A percentile compares a stretch with the other conserved stretches of the same genome.
These are phyloP conservation scores for Podaxis pistillaris DNA, from an alignment of 768 basidiomycete species.

Conservation along the genomic window DNA sequence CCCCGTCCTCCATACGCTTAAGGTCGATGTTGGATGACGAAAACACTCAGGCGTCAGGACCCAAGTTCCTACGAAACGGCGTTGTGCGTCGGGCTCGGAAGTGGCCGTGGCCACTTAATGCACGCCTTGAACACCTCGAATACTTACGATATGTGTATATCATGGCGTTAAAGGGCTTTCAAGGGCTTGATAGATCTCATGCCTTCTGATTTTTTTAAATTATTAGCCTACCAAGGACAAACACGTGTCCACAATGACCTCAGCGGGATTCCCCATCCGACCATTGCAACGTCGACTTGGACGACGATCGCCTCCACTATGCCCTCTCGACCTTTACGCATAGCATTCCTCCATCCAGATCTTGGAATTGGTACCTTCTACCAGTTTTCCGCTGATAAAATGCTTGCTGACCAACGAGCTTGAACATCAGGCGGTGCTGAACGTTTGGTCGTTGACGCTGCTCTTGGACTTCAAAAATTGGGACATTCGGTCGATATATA, in stretches of 20 bases:
- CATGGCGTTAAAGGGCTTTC: no score
- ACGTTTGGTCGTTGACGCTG: slow-evolving; percentile 92
- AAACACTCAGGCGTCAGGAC: no score
- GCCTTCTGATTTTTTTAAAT: neutral
- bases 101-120: no score
- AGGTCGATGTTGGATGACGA: no score
- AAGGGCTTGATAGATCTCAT: neutral
- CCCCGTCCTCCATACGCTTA: no score
- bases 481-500: slow-evolving; percentile 89
- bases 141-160: no score
- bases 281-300: neutral
- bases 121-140: no score
- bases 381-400: slow-evolving; percentile 8
- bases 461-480: slow-evolving; percentile 78
- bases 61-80: no score
- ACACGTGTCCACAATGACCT: slow-evolving; percentile 11
- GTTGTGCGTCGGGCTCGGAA: no score
- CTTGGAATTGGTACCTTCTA: slow-evolving; percentile 77
- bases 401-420: slow-evolving; percentile 14
- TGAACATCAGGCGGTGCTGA: slow-evolving; percentile 82
- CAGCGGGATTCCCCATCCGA: neutral
- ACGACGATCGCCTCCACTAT: slow-evolving; percentile 1
- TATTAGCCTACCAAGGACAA: neutral
- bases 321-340: slow-evolving; percentile 24
- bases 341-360: slow-evolving; percentile 94